Conservation (phyloP, 2,329 filamentous ascomycete species). For the Rutstroemia sp. region DNA sequence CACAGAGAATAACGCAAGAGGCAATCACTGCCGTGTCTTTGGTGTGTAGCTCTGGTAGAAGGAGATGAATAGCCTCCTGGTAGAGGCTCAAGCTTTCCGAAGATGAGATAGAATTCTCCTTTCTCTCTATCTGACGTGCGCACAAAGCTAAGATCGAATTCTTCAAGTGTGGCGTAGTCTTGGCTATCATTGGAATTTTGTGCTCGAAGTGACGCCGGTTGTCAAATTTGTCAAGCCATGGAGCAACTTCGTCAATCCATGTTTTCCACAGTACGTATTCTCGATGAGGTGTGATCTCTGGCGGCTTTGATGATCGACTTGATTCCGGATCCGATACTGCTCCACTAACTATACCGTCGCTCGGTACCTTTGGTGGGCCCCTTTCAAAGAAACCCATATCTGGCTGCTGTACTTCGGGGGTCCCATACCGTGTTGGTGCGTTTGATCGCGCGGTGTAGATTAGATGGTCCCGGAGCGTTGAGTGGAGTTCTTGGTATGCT, state of each 20-base stretch:
- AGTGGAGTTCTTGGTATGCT: conserved; percentile 39
- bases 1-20: conserved; percentile 45
- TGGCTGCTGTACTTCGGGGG: conserved; percentile 17
- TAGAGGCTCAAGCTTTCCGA: conserved; percentile 40
- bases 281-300: conserved; percentile 26
- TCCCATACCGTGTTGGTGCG: conserved; percentile 29
- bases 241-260: conserved; percentile 36
- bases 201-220: conserved; percentile 40
- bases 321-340: conserved; percentile 13
- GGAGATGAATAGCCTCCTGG: conserved; percentile 42
- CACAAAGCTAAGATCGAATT: conserved; percentile 45
- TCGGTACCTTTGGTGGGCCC: background rate
- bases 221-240: conserved; percentile 40
- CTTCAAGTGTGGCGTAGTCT: conserved; percentile 36
- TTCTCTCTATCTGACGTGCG: conserved; percentile 42
- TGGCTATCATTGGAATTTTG: conserved; percentile 40
- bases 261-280: conserved; percentile 35
- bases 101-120: conserved; percentile 32
- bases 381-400: background rate
- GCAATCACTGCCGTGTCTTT: conserved; percentile 43
- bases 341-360: background rate
- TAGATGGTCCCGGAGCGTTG: conserved; percentile 37
- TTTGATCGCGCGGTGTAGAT: conserved; percentile 38
- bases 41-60: conserved; percentile 40
- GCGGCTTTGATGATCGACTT: conserved; percentile 14